Conservation (phyloP, 2,329 filamentous ascomycete genomes). For the Ascochyta fabae region DNA sequence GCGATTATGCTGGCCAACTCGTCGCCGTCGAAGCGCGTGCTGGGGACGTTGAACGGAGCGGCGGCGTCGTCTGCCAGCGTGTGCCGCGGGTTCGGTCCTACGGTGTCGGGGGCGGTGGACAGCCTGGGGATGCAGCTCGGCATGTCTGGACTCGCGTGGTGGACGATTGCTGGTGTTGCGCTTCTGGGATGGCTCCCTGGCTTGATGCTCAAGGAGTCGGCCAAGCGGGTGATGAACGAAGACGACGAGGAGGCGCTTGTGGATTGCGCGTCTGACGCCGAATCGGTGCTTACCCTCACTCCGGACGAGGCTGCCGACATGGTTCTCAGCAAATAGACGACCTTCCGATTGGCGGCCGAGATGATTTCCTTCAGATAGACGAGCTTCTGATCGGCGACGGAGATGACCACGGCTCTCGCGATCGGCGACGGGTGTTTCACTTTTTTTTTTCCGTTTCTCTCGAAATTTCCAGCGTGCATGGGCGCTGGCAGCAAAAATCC, state of each 20-base stretch:
- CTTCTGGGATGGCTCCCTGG: constrained; percentile 63
- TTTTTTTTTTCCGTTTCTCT: not conserved
- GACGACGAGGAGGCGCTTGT: constrained; percentile 44
- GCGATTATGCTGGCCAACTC: constrained; percentile 89
- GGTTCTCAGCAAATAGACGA: constrained; percentile 39
- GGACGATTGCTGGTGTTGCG: constrained; percentile 81
- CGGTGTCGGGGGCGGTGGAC: constrained; percentile 84
- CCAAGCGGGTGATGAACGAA: constrained; percentile 39
- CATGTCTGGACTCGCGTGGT: constrained; percentile 91
- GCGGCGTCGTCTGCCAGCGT: constrained; percentile 90
- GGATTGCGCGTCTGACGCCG: constrained; percentile 39
- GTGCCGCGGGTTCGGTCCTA: constrained; percentile 86
- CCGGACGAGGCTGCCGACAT: constrained; percentile 38
- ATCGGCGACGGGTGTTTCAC: no score
- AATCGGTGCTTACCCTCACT: constrained; percentile 43
- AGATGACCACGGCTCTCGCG: no score
- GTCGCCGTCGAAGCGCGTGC: constrained; percentile 79
- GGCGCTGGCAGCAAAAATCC: constrained; percentile 24
- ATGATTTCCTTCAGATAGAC: no score
- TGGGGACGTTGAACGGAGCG: constrained; percentile 91
- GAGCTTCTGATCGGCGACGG: no score
- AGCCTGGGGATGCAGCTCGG: constrained; percentile 78
- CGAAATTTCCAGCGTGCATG: not conserved
- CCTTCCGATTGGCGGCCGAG: not conserved
- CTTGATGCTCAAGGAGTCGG: constrained; percentile 71